Conservation (phyloP, 805 yeast genomes). For the Wickerhamiella siamensis region DNA sequence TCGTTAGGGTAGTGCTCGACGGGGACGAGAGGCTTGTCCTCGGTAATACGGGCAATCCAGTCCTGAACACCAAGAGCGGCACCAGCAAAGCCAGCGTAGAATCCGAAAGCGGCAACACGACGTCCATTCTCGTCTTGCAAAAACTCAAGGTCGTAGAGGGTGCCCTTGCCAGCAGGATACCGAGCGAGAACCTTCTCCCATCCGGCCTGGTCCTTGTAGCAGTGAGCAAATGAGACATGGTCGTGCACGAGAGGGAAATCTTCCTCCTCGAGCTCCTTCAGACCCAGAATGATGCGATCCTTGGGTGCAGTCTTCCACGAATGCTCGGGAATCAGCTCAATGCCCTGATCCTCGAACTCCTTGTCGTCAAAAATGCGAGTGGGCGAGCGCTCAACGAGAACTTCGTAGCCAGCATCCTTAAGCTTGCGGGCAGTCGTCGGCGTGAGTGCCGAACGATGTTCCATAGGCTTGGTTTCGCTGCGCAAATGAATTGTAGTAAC, state of each 20-base stretch:
- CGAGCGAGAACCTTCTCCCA: conserved; percentile 85
- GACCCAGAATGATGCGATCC: conserved; percentile 80
- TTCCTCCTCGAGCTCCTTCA: conserved; percentile 89
- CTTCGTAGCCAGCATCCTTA: conserved; percentile 58
- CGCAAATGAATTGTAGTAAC: conserved; percentile 58
- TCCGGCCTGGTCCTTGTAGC: conserved; percentile 94
- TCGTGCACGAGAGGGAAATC: conserved; percentile 89
- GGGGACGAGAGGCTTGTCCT: conserved; percentile 54
- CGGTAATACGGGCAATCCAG: conserved; percentile 80
- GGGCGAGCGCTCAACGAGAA: conserved; percentile 74
- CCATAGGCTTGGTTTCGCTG: conserved; percentile 94
- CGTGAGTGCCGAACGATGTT: conserved; percentile 93
- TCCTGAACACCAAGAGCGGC: conserved; percentile 92
- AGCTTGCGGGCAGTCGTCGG: conserved; percentile 79
- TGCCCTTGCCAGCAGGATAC: conserved; percentile 85
- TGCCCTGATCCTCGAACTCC: conserved; percentile 71
- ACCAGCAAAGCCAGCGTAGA: conserved; percentile 99
- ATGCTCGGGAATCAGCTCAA: conserved; percentile 78
- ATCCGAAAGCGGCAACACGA: conserved; percentile 99
- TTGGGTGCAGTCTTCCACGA: conserved; percentile 88
- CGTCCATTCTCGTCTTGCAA: conserved; percentile 88
- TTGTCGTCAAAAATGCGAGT: conserved; percentile 65
- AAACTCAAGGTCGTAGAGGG: conserved; percentile 85
- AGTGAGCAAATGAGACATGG: conserved; percentile 97
- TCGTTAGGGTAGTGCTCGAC: conserved; percentile 77